Conservation (phyloP, 768 basidiomycete genomes). For the Leucocoprinus sp. region DNA sequence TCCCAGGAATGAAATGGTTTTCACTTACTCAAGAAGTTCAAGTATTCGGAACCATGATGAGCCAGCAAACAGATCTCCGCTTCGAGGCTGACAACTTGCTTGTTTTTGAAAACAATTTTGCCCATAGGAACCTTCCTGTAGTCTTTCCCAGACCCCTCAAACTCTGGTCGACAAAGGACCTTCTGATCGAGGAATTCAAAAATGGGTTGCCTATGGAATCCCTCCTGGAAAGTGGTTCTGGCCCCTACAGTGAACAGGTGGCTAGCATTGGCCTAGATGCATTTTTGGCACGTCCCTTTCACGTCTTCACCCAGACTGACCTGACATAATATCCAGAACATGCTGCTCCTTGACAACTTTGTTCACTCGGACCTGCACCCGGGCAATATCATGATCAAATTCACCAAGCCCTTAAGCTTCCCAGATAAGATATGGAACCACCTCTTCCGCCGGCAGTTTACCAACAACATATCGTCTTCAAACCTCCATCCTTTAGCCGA, state of each 20-base stretch:
- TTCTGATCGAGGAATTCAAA: conserved; percentile 89
- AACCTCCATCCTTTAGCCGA: conserved; percentile 24
- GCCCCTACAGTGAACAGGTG: conserved; percentile 81
- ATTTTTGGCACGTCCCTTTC: conserved; percentile 66
- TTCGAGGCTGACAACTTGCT: conserved; percentile 85
- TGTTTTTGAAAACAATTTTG: conserved; percentile 82
- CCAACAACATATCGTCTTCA: conserved; percentile 18
- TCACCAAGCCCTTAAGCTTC: conserved; percentile 78
- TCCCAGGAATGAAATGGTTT: conserved; percentile 96
- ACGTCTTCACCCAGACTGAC: background rate
- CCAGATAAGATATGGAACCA: conserved; percentile 51
- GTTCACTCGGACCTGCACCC: conserved; percentile 89
- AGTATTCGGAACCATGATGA: conserved; percentile 96
- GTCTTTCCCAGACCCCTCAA: conserved; percentile 86
- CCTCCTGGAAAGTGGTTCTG: conserved; percentile 86
- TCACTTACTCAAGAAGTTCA: conserved; percentile 92
- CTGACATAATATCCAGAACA: conserved; percentile 52
- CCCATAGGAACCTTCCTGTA: conserved; percentile 68
- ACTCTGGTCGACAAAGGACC: conserved; percentile 70
- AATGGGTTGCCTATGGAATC: conserved; percentile 84
- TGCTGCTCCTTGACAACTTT: conserved; percentile 97
- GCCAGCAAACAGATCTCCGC: conserved; percentile 84
- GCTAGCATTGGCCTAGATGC: conserved; percentile 93
- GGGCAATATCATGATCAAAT: conserved; percentile 98
- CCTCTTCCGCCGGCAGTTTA: conserved; percentile 31